Base-by-base conservation (phyloP, 78 protist genomes). In the Capsaspora owczarzaki region DNA sequence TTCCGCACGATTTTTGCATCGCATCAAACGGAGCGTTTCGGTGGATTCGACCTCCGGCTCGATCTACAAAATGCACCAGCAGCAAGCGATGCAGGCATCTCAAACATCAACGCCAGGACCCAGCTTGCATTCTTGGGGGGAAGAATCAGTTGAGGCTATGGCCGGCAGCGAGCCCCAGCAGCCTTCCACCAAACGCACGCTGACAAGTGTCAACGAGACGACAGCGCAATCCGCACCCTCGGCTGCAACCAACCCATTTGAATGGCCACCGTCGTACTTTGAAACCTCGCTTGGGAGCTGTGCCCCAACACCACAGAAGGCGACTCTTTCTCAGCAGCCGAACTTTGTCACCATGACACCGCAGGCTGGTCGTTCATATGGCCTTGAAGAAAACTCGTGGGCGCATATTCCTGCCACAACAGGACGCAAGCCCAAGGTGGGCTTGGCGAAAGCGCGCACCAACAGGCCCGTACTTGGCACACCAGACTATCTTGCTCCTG, bases 401-500 rank as follows among this genome's bases (percentile, higher is more conserved):
- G 38, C 29, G 1, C 22, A 61, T 1, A 33, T 1, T 4, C 41
- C 41, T 33, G 41, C 70, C 10, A 6, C 5, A 31, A n/a, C n/a
- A n/a, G n/a, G n/a, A n/a, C n/a, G n/a, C n/a, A n/a, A n/a, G n/a
- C n/a, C n/a, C n/a, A n/a, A n/a, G n/a, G n/a, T n/a, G n/a, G n/a
- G n/a, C n/a, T n/a, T n/a, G n/a, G n/a, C n/a, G n/a, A n/a, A n/a
- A n/a, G n/a, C n/a, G 70, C 74, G 72, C 42, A 1, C 37, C 20
- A 66, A 29, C 29, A 33, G 25, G 29, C 16, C 82, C 35, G 72
- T 87, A 0, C 69, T 88, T 42, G 98, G 97, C 38, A 95, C 98
- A 25, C 97, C 97, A 6, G 98, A 97, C 80, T 95, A 97, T 85
- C 82, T 97, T 41, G 89, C 96, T 2, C 98, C 99, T 1, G 99